Percentiles rank a stretch among this genome's conserved stretches.
These are phyloP conservation scores for Wickerhamomyces xylosicus DNA, from an alignment of 805 yeast genomes.

Conservation along the genomic window DNA sequence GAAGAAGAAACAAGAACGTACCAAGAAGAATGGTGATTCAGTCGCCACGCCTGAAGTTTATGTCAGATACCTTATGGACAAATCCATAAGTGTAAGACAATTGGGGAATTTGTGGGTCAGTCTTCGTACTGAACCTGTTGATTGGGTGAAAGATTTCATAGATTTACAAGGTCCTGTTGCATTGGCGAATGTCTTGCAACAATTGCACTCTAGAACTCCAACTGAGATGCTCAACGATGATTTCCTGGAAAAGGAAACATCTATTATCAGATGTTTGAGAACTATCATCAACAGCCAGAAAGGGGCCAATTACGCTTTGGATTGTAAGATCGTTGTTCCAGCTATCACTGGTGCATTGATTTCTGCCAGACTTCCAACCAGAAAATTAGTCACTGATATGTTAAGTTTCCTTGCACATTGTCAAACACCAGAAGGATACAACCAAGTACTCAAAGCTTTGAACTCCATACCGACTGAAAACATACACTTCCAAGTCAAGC, in stretches of 20 bases:
- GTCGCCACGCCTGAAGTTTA: constrained; percentile 55
- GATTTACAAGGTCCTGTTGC: constrained; percentile 75
- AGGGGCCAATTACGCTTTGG: constrained; percentile 48
- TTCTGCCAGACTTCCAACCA: constrained; percentile 65
- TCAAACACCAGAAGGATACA: constrained; percentile 37
- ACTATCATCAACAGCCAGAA: constrained; percentile 56
- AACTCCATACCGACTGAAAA: constrained; percentile 19
- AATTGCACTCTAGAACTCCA: constrained; percentile 26
- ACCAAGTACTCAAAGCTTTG: constrained; percentile 36
- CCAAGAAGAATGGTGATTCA: constrained; percentile 18
- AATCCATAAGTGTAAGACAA: constrained; percentile 56
- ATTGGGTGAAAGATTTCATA: constrained; percentile 76
- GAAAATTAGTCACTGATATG: constrained; percentile 74
- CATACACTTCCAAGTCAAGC: constrained; percentile 20
- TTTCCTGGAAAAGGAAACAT: constrained; percentile 59
- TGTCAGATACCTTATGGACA: constrained; percentile 63
- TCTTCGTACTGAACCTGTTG: constrained; percentile 76
- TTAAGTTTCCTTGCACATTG: constrained; percentile 45
- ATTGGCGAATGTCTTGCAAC: constrained; percentile 55
- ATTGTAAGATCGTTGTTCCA: constrained; percentile 35
- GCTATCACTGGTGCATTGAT: constrained; percentile 64
- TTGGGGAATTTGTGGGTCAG: constrained; percentile 85
- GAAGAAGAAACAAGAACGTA: constrained; percentile 40
- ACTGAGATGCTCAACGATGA: constrained; percentile 25
- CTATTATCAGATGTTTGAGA: constrained; percentile 68